Base-by-base conservation (phyloP, 2,329 filamentous ascomycete species). In the Claviceps capensis region DNA sequence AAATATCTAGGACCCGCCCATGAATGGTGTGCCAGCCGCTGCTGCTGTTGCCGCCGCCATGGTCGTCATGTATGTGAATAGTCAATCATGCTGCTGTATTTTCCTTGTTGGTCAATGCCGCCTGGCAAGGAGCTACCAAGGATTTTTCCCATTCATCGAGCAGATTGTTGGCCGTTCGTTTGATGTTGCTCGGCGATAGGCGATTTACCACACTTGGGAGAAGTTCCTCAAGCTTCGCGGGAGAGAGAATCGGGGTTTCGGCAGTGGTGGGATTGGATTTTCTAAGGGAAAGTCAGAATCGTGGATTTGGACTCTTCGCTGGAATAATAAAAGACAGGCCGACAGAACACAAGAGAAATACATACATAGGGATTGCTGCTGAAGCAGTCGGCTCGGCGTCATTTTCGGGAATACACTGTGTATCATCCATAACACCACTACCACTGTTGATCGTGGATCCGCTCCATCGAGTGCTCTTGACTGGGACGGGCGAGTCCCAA, bases 101-200 rank as follows among this genome's bases (percentile, higher is more conserved):
- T 56, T 68, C 67, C 56, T 67, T 66, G 56, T 63, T 56, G 19
- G 55, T 58, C 34, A 53, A 57, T 14, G 13, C 40, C 38, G 26
- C 17, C 36, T 36, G 6, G 23, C 45, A 22, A 11, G 67, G 65
- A 8, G 65, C 57, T 5, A 60, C 58, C 44, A 70, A 58, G 4
- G 67, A 69, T 66, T 82, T 87, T 70, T 97, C 91, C 87, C 88
- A 95, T 63, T 95, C 89, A 57, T 83, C 85, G 81, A 96, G 88
- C 53, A 95, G 74, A 56, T 85, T 86, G 38, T 83, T 86, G n/a
- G 90, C 87, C 1, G 87, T 91, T 40, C 82, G 79, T 64, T 88
- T 87, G 59, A 96, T 71, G 60, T 88, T 89, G 58, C 81, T 82
- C 0, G 89, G 86, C 8, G 81, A 78, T 43, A 89, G 69, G 57